A percentile compares a stretch with the other conserved stretches of the same genome.
Evolutionary conservation across 2,329 filamentous ascomycete genomes (phyloP).

Genomic region (Chalaropsis thielavioides): DNA sequence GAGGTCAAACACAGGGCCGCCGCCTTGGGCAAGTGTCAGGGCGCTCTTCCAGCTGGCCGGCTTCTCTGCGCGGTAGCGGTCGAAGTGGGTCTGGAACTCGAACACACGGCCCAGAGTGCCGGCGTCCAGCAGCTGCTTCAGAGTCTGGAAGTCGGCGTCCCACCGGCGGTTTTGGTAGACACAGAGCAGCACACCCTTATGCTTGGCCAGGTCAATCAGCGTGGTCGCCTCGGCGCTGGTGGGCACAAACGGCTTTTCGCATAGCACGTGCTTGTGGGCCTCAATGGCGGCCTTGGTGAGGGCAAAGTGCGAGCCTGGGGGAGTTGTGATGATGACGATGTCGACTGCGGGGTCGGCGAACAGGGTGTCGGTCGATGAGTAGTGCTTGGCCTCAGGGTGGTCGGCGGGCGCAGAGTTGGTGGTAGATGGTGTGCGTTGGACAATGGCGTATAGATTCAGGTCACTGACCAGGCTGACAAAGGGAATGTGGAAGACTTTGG

Average conservation of each 20-base stretch:
- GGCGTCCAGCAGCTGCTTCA: slow-evolving; percentile 45
- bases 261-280: slow-evolving; percentile 61
- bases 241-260: slow-evolving; percentile 73
- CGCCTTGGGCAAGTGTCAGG: slow-evolving; percentile 44
- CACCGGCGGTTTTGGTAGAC: slow-evolving; percentile 68
- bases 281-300: slow-evolving; percentile 51
- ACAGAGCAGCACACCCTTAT: slow-evolving; percentile 39
- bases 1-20: slow-evolving; percentile 58
- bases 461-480: slow-evolving; percentile 37
- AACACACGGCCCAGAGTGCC: slow-evolving; percentile 53
- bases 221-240: slow-evolving; percentile 51
- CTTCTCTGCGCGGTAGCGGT: slow-evolving; percentile 50
- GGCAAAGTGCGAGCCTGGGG: slow-evolving; percentile 55
- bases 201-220: slow-evolving; percentile 41
- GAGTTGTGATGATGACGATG: slow-evolving; percentile 56
- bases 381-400: slow-evolving; percentile 50
- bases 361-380: slow-evolving; percentile 46
- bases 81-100: slow-evolving; percentile 70
- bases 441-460: slow-evolving; percentile 53
- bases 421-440: slow-evolving; percentile 54
- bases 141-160: slow-evolving; percentile 62
- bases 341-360: slow-evolving; percentile 52
- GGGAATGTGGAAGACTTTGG: slow-evolving; percentile 75
- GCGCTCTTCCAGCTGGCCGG: slow-evolving; percentile 49
- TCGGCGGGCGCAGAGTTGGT: slow-evolving; percentile 54